These are phyloP conservation scores for Cladorrhinum samala DNA, from an alignment of 495 filamentous ascomycete genomes.

Conservation along the genomic window DNA sequence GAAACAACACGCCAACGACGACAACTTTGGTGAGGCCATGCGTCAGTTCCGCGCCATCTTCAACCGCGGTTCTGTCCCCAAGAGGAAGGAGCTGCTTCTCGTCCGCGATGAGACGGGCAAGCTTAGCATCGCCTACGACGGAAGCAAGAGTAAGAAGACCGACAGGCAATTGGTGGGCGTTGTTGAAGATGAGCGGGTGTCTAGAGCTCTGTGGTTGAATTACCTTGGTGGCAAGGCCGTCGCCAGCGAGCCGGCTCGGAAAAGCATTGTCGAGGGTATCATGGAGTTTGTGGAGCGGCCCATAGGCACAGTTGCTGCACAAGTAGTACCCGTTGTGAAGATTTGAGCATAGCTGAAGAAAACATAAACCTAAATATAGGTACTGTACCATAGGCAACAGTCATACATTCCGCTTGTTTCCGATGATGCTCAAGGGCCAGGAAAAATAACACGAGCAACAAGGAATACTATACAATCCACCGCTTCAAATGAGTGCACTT, in stretches of 20 bases:
- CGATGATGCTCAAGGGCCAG: too few species aligned
- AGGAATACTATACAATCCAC: too few species aligned
- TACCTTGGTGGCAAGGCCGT: constrained; percentile 85
- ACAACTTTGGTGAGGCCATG: constrained; percentile 64
- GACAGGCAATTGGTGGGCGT: constrained; percentile 51
- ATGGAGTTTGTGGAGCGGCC: constrained; percentile 86
- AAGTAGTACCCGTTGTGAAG: constrained; percentile 41
- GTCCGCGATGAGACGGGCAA: constrained; percentile 57
- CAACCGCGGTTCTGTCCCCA: constrained; percentile 66
- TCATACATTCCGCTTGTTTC: too few species aligned
- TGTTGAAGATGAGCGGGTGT: constrained; percentile 72
- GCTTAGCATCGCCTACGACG: constrained; percentile 64
- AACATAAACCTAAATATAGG: too few species aligned
- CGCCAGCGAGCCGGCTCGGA: constrained; percentile 73
- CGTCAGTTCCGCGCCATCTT: constrained; percentile 72
- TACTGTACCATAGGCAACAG: too few species aligned
- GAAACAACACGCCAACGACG: constrained; percentile 46
- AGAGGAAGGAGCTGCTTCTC: constrained; percentile 68
- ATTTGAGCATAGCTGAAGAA: background rate
- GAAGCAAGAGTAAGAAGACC: constrained; percentile 39
- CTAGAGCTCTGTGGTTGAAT: constrained; percentile 77
- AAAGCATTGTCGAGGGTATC: constrained; percentile 79
- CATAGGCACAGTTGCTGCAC: constrained; percentile 74
- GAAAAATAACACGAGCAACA: too few species aligned
- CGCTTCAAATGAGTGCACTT: too few species aligned